Evolutionary conservation across 164 flowering plant genomes (phyloP), one percentile per base, ranked within the genome.

Genomic region (Dillenia turbinata): DNA sequence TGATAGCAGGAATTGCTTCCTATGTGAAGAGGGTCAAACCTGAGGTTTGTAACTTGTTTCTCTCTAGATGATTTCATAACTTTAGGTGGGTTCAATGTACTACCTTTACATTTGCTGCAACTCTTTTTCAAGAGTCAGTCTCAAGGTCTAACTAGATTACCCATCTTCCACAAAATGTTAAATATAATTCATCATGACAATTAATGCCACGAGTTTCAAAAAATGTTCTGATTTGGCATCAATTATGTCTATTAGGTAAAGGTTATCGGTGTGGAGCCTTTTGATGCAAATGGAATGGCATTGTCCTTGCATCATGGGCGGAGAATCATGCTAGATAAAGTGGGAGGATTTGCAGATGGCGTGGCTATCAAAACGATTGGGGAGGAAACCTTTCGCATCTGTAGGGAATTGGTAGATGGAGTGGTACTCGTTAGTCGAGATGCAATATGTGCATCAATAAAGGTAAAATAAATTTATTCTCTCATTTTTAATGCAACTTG

Each of bases 231-330:
- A 33, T 33, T 33, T 33, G 40, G 40, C 40, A 33, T 33, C 40
- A 33, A 33, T 33, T 33, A 33, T 33, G 40, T 33, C 40, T 4
- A 33, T 33, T 73, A 91, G 96, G 91, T 95, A 15, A 95, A 90
- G 69, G 81, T 95, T 47, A 95, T 95, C 54, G 99, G 99, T 15
- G 99, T 95, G 60, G 99, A 95, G 69, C 99, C 99, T 12, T 71
- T 72, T 65, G 99, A 95, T 88, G 97, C 99, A 55, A 95, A 95
- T 85, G 97, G 97, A 44, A 86, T 95, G 99, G 99, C 99, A 43
- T 65, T 95, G 67, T 95, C 99, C 8, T 71, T 95, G 45, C 83
- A 90, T 80, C 97, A 85, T 77, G 96, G 92, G 46, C 72, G 84
- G 64, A 81, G 99, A 74, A 75, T 95, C 43, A 66, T 82, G 71